These are phyloP conservation scores for Picea mariana DNA, from an alignment of 83 land plant species.

Conservation along the genomic window DNA sequence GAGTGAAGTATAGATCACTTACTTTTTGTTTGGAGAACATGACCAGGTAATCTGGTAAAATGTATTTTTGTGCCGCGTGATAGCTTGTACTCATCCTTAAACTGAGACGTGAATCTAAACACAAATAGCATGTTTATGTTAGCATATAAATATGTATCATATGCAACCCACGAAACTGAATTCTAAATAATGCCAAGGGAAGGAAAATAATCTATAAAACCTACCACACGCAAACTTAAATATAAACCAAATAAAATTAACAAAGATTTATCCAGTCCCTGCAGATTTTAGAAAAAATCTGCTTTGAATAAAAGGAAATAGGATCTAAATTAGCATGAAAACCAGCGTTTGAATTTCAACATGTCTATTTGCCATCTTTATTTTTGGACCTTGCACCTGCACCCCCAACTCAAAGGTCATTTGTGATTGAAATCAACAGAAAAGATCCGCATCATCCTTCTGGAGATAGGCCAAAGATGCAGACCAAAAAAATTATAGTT, in stretches of 20 bases:
- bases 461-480: not conserved
- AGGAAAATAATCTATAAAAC: not conserved
- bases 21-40: slow-evolving; percentile 53
- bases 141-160: not conserved
- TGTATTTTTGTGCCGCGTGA: not conserved
- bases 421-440: not conserved
- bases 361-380: not conserved
- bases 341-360: not conserved
- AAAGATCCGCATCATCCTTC: not conserved
- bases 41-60: not conserved
- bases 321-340: no score
- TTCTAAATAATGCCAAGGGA: not conserved
- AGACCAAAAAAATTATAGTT: not conserved
- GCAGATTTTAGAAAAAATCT: no score
- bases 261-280: no score
- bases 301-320: no score
- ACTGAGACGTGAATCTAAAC: slow-evolving; percentile 20
- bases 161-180: not conserved
- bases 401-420: not conserved
- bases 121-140: not conserved
- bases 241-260: not conserved
- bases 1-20: slow-evolving; percentile 19
- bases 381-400: slow-evolving; percentile 3
- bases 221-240: not conserved
- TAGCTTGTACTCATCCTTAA: slow-evolving; percentile 12